Base-by-base conservation (phyloP, 225 moss, liverwort and hornwort genomes). In the Pleurozium schreberi region DNA sequence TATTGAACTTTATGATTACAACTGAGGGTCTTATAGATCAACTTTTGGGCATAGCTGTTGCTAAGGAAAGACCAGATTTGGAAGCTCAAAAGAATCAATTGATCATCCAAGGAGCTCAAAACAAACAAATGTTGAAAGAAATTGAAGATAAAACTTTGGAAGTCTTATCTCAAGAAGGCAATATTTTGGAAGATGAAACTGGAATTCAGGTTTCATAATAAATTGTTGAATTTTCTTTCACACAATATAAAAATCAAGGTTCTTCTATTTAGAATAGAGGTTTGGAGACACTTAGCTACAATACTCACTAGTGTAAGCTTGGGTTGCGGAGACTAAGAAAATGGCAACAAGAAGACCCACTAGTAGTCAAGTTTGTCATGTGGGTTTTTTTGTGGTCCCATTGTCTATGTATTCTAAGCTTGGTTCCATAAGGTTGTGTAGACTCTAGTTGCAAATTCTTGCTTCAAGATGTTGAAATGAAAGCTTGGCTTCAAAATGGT, bases 1-100 rank as follows among this genome's bases (percentile, higher is more conserved):
- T 97, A 25, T 19, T 97, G 11, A 97, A 97, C 81, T 97, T 97
- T 80, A 97, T 97, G 96, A 97, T 97, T 78, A 97, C 97, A n/a
- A 95, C 92, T 1, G 94, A 97, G 89, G 97, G 97, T 30, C 90
- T 97, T 4, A 96, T 97, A 57, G 96, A 97, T 89, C 97, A 97
- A 85, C 87, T 97, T 65, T 87, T 97, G 21, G 97, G 96, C 11
- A 95, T 97, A 82, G 96, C 96, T 6, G 95, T 97, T 75, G 97
- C 97, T 1, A 96, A 97, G 43, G 97, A 97, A 91, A 92, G 95
- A 88, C 95, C 97, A 4, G 97, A 97, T 61, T 81, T 97, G 15
- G 97, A 97, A 87, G 93, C 92, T 31, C 97, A 97, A 91, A 97
- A 97, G 81, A 97, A 96, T 67, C 95, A 96, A 18, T 85, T 97